Percentiles rank a stretch among this genome's conserved stretches.
Conservation (phyloP, 139 green algal species). For the Tetraselmis striata region DNA sequence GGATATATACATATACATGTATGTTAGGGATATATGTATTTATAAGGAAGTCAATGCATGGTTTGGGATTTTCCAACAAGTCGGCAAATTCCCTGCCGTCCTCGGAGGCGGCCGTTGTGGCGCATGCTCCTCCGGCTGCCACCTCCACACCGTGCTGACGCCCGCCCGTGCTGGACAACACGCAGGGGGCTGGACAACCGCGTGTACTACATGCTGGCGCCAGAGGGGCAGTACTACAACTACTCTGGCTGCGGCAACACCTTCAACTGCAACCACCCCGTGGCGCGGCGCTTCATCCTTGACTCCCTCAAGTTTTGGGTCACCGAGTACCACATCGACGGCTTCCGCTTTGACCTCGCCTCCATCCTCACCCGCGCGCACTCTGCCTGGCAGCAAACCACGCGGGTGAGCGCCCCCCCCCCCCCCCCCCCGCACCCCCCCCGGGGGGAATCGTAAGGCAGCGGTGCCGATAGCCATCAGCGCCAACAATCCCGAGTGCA, state of each 20-base stretch:
- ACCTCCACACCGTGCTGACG: too few species aligned
- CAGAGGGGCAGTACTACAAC: constrained; percentile 94
- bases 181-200: constrained; percentile 88
- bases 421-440: neutral
- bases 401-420: constrained; percentile 7
- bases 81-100: too few species aligned
- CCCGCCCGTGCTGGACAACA: too few species aligned
- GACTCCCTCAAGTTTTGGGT: constrained; percentile 95
- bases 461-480: too few species aligned
- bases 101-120: too few species aligned
- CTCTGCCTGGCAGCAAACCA: constrained; percentile 61
- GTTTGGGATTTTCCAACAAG: too few species aligned
- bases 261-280: constrained; percentile 97
- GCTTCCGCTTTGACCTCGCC: constrained; percentile 93
- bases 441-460: neutral
- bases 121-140: neutral
- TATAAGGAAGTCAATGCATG: too few species aligned
- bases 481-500: too few species aligned
- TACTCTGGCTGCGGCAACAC: constrained; percentile 98
- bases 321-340: constrained; percentile 81
- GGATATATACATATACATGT: constrained; percentile 6
- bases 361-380: constrained; percentile 90
- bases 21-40: too few species aligned
- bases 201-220: constrained; percentile 97
- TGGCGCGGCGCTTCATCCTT: constrained; percentile 82